Conservation (phyloP, 176 grass and related monocot species). For the Rhynchospora pubera region DNA sequence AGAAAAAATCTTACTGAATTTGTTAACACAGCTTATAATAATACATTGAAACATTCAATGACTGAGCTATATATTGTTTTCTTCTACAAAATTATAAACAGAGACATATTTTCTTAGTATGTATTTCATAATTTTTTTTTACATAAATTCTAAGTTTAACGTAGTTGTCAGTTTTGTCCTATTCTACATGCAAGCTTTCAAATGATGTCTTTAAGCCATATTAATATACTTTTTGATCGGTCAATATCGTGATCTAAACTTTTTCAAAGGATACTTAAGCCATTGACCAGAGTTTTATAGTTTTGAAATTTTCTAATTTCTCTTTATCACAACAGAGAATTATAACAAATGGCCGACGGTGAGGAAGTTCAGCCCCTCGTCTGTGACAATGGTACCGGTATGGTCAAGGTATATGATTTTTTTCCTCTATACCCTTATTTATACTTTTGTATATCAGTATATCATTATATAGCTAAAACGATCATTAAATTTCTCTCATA, state of each 20-base stretch:
- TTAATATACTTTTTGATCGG: not conserved
- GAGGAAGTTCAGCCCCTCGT: conserved; percentile 73
- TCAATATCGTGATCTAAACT: not conserved
- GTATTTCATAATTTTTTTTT: not conserved
- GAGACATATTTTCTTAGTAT: not conserved
- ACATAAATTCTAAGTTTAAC: not conserved
- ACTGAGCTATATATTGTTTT: not conserved
- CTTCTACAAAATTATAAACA: not conserved
- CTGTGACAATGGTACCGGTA: conserved; percentile 77
- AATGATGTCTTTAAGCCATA: not conserved
- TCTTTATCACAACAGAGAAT: conserved; percentile 15
- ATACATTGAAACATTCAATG: not conserved
- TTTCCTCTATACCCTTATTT: not conserved
- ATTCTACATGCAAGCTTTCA: not conserved
- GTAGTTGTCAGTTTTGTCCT: not conserved
- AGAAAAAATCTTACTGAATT: not conserved
- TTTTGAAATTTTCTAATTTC: not conserved
- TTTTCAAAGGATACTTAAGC: not conserved
- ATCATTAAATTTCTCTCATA: not conserved
- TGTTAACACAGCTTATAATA: no score
- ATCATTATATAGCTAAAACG: not conserved
- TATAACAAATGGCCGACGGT: conserved; percentile 62
- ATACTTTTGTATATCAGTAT: not conserved
- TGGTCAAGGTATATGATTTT: conserved; percentile 46
- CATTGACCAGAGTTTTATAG: conserved; percentile 1